These are phyloP conservation scores for Botrytis fabae DNA, from an alignment of 2,329 filamentous ascomycete species.

Conservation along the genomic window DNA sequence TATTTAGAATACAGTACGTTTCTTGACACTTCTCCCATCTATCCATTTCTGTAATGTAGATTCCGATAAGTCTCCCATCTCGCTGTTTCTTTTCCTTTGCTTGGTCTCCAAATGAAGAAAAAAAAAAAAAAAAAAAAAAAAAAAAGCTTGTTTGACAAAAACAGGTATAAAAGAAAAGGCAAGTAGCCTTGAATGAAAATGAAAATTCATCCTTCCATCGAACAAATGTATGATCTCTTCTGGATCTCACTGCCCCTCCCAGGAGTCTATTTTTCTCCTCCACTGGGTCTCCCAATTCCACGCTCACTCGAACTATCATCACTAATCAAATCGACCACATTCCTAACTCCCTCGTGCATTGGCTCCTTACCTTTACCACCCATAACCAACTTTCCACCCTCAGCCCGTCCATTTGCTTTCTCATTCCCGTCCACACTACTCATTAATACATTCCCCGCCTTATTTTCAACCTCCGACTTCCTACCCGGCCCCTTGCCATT, in stretches of 20 bases:
- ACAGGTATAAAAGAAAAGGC: background rate
- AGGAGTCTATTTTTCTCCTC: background rate
- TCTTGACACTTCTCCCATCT: background rate
- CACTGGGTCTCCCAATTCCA: background rate
- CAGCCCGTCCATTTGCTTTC: background rate
- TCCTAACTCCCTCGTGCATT: background rate
- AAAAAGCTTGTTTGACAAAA: background rate
- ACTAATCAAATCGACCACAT: conserved; percentile 4
- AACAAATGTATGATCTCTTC: background rate
- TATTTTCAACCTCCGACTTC: background rate
- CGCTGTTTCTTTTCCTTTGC: background rate
- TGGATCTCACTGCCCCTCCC: background rate
- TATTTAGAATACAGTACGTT: background rate
- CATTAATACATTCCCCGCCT: background rate
- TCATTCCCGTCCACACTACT: background rate
- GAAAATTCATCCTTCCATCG: background rate
- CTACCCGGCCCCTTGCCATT: conserved; percentile 3
- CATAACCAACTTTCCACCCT: background rate
- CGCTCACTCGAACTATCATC: background rate
- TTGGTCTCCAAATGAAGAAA: background rate
- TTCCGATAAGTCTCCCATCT: background rate
- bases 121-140: background rate
- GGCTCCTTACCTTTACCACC: background rate
- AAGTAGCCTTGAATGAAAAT: background rate
- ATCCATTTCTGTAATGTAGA: background rate